Percentiles rank a stretch among this genome's conserved stretches.
phyloP scores from a whole-genome alignment of 2,329 filamentous ascomycete species.

The Cordyceps cateniannulata region DNA sequence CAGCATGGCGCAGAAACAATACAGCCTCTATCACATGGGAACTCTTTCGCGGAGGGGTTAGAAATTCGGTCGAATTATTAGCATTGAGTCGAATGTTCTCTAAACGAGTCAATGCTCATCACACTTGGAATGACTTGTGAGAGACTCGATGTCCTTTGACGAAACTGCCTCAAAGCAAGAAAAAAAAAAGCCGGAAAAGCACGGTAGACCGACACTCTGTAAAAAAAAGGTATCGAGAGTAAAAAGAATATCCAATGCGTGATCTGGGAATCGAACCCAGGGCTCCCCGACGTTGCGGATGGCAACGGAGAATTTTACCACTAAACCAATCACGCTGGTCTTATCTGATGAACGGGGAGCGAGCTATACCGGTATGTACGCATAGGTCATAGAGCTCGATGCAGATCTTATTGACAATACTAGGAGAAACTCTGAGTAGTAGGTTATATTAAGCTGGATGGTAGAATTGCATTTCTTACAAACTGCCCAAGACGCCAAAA shows the following conservation, averaged over 20 bases:
- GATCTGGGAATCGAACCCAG: slow-evolving; percentile 14
- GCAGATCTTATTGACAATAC: too few relatives aligned
- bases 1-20: not conserved
- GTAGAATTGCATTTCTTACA: too few relatives aligned
- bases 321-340: slow-evolving; percentile 14
- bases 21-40: too few relatives aligned
- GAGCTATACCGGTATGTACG: not conserved
- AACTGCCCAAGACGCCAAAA: too few relatives aligned
- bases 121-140: not conserved
- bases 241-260: slow-evolving; percentile 6
- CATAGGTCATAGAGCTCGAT: not conserved
- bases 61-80: too few relatives aligned
- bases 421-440: too few relatives aligned
- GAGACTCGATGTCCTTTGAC: not conserved
- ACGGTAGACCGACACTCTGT: not conserved
- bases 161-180: not conserved
- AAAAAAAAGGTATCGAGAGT: not conserved
- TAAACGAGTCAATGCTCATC: too few relatives aligned
- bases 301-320: slow-evolving; percentile 14
- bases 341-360: not conserved
- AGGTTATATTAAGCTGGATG: too few relatives aligned
- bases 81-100: too few relatives aligned
- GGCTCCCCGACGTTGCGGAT: slow-evolving; percentile 13
- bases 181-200: too few relatives aligned
- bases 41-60: too few relatives aligned